Percentiles rank a stretch among this genome's conserved stretches.
These are phyloP conservation scores for Kalmusia sp. DNA, from an alignment of 2,329 filamentous ascomycete species.

Conservation along the genomic window DNA sequence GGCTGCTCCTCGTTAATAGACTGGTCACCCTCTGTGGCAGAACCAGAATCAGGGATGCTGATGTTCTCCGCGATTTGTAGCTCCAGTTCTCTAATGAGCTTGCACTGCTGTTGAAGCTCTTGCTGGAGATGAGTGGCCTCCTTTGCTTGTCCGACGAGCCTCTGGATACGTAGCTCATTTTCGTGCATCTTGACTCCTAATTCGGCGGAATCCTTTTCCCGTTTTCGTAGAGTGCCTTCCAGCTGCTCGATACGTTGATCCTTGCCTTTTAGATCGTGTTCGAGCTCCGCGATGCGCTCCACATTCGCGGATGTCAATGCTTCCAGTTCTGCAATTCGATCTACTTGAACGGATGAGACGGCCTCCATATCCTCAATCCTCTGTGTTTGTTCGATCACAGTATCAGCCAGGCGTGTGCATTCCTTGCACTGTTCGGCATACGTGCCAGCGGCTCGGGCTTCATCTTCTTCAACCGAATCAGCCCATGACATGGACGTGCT, in stretches of 20 bases:
- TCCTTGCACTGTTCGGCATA: not conserved
- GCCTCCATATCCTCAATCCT: not conserved
- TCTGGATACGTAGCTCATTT: constrained; percentile 18
- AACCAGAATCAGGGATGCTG: not conserved
- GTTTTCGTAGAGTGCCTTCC: constrained; percentile 9
- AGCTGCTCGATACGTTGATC: constrained; percentile 11
- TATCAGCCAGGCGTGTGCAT: not conserved
- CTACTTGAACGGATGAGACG: not conserved
- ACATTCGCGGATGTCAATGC: not conserved
- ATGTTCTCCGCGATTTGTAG: constrained; percentile 3
- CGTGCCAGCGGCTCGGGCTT: not conserved
- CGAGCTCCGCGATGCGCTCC: constrained; percentile 18
- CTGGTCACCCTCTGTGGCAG: not conserved
- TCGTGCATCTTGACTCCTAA: constrained; percentile 13
- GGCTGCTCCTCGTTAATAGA: not conserved
- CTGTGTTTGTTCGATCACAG: not conserved
- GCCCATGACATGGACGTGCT: not conserved
- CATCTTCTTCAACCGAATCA: not conserved
- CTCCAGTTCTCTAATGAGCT: constrained; percentile 17
- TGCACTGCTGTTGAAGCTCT: constrained; percentile 16
- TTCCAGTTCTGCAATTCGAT: not conserved
- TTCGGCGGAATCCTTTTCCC: not conserved
- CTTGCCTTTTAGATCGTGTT: constrained; percentile 14
- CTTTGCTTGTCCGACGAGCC: constrained; percentile 19
- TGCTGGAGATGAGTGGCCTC: constrained; percentile 21